Evolutionary conservation across 257 asterid genomes (phyloP).

Genomic region (Solanum dulcamara): DNA sequence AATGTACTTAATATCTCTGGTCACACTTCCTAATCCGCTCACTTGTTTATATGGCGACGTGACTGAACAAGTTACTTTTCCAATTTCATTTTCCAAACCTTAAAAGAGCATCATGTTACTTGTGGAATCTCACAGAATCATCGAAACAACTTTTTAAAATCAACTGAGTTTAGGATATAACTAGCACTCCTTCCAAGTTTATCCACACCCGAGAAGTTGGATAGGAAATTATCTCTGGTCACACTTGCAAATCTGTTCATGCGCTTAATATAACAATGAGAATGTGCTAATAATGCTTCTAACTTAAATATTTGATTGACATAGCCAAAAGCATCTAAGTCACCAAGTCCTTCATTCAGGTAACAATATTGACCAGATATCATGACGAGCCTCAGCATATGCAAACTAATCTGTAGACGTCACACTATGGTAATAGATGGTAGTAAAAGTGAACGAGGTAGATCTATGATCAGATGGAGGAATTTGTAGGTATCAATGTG

Average conservation of each 20-base stretch:
- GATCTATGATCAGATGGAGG: background rate
- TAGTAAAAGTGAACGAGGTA: background rate
- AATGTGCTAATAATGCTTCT: background rate
- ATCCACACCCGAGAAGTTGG: background rate
- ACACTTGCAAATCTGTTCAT: background rate
- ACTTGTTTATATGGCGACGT: background rate
- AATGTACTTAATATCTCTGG: background rate
- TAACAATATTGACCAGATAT: background rate
- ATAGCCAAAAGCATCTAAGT: background rate
- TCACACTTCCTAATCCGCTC: background rate
- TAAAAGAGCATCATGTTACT: background rate
- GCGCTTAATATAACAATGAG: background rate
- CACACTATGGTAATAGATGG: background rate
- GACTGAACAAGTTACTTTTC: background rate
- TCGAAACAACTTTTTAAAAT: background rate
- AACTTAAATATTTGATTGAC: background rate
- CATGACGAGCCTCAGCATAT: background rate
- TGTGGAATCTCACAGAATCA: background rate
- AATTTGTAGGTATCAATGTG: background rate
- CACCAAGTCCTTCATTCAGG: background rate
- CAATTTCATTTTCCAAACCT: background rate
- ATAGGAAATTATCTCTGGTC: background rate
- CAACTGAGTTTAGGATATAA: background rate
- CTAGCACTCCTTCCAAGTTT: background rate
- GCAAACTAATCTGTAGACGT: background rate